Percentiles rank a stretch among this genome's conserved stretches.
Conservation (phyloP, 208 protist species). For the Phytomonas sp. region DNA sequence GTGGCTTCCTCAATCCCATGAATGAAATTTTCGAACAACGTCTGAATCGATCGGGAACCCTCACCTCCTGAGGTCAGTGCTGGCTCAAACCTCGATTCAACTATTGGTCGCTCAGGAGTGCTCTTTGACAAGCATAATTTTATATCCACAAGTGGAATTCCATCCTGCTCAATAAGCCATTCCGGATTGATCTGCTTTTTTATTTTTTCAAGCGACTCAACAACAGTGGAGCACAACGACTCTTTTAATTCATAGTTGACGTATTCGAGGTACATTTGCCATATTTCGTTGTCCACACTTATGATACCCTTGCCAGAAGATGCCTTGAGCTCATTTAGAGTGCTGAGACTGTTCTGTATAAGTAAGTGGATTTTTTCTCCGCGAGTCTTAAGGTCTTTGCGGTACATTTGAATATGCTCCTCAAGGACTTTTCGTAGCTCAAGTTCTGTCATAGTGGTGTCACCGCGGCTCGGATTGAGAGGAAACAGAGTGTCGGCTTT, state of each 20-base stretch:
- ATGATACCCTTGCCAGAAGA: constrained; percentile 20
- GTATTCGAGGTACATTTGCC: constrained; percentile 89
- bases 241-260: constrained; percentile 83
- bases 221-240: constrained; percentile 50
- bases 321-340: constrained; percentile 75
- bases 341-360: constrained; percentile 63
- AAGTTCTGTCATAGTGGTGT: constrained; percentile 84
- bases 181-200: constrained; percentile 83
- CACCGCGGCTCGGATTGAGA: constrained; percentile 66
- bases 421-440: constrained; percentile 84
- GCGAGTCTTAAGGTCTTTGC: constrained; percentile 38
- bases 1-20: constrained; percentile 47
- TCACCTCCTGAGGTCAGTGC: constrained; percentile 21
- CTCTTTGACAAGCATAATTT: constrained; percentile 82
- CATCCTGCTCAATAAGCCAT: constrained; percentile 85
- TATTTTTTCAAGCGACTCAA: constrained; percentile 73
- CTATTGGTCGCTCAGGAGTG: constrained; percentile 25
- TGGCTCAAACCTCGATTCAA: constrained; percentile 73
- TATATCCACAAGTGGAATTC: constrained; percentile 86
- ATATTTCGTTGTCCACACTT: constrained; percentile 37
- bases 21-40: constrained; percentile 57
- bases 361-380: constrained; percentile 78
- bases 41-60: constrained; percentile 39
- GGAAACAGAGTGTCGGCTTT: constrained; percentile 77
- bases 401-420: constrained; percentile 58